These are phyloP conservation scores for Cinnamomum micranthum DNA, from an alignment of 164 flowering plant genomes.

Conservation along the genomic window DNA sequence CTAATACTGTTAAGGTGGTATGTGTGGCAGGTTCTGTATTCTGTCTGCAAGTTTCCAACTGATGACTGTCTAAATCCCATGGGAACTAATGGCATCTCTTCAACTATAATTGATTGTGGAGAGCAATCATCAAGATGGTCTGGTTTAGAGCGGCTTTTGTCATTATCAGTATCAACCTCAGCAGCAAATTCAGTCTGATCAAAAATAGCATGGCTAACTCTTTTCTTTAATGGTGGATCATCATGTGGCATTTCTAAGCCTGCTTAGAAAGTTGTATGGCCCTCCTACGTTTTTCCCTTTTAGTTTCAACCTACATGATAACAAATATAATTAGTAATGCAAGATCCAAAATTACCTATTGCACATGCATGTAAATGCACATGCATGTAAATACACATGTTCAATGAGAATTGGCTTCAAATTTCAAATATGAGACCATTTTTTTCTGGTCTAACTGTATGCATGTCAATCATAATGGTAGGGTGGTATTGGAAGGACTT, in stretches of 20 bases:
- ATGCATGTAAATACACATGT: not conserved
- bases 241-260: constrained; percentile 48
- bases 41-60: constrained; percentile 14
- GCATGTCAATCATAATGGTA: not conserved
- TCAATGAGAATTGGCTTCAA: too few relatives aligned
- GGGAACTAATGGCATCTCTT: constrained; percentile 12
- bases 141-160: constrained; percentile 7
- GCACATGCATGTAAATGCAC: too few relatives aligned
- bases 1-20: constrained; percentile 10
- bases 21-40: constrained; percentile 10
- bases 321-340: not conserved
- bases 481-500: not conserved
- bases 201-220: constrained; percentile 9
- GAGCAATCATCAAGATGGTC: constrained; percentile 7
- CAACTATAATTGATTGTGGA: constrained; percentile 6
- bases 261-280: constrained; percentile 55
- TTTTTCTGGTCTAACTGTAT: not conserved
- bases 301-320: constrained; percentile 57
- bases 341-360: not conserved
- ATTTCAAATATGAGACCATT: too few relatives aligned
- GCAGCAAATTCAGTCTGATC: constrained; percentile 20
- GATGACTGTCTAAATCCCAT: constrained; percentile 18
- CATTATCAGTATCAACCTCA: constrained; percentile 19
- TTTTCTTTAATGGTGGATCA: constrained; percentile 34
- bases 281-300: constrained; percentile 58